Base-by-base conservation (phyloP, 495 filamentous ascomycete species). In the Astrocystis sublimbata region DNA sequence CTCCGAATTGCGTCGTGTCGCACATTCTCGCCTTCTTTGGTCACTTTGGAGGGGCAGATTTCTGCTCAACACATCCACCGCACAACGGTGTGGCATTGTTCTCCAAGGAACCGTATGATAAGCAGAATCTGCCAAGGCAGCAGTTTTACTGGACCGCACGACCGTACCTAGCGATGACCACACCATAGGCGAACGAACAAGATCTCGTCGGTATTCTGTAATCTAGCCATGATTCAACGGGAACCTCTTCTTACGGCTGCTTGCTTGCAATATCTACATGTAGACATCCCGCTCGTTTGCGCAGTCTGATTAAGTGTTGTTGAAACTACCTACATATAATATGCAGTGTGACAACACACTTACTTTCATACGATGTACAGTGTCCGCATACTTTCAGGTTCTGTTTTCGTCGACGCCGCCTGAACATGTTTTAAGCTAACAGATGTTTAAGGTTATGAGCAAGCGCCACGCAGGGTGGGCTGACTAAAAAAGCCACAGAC, bases 261-360 rank as follows among this genome's bases (percentile, higher is more conserved):
- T 60, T 60, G 43, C 24, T 23, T 60, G 36, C 46, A 42, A 26
- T 33, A 47, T 52, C 46, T 36, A 52, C 47, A 50, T 33, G 17
- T 42, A 60, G 28, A 60, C 43, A 36, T 52, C 26, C 28, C 58
- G 52, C 47, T 61, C 47, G 58, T 60, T 17, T 60, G 35, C 7
- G 46, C 8, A 45, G 17, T 53, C 58, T 7, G 33, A 36, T 41
- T 43, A 12, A 40, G 26, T 51, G 58, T 53, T 53, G 58, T 45
- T n/a, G 53, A 42, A 53, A 23, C 30, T 35, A 28, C 49, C 3
- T 36, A 26, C 15, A 49, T 15, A 13, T 45, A 19, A 38, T 19
- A 28, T 59, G 58, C 36, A 35, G 58, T 61, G 58, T 45, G 47
- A 61, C 47, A 43, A 53, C 12, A 53, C 28, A 42, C 46, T 38